Base-by-base conservation (phyloP, 345 rosid species). In the Rhodamnia rubescens region DNA sequence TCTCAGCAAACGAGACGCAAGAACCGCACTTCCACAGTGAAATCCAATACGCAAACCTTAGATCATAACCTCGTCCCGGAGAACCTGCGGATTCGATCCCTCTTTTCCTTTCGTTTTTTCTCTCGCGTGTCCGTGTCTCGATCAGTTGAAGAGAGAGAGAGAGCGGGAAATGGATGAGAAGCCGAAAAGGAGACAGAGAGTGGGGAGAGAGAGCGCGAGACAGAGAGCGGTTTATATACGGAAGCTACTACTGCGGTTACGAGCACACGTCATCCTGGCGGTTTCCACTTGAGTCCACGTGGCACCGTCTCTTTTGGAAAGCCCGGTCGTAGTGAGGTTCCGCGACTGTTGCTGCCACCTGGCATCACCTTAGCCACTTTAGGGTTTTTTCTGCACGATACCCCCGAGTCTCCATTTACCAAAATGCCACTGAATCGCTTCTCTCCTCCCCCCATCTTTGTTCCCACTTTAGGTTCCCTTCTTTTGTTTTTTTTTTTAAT, bases 201-300 rank as follows among this genome's bases (percentile, higher is more conserved):
- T 9, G 54, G 55, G 27, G 50, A 40, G 54, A 13, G 40, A 1
- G 4, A 4, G 22, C 0, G 82, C 44, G 13, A 10, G 4, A 49
- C 13, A 11, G 51, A 49, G 51, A 49, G 11, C 26, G 59, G 83
- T 83, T 88, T 92, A 81, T 94, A 91, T 90, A 91, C n/a, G 92
- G 93, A 91, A 93, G 95, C 93, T 87, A 22, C 89, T 22, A 6
- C 7, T 9, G 4, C 80, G 89, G 90, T 85, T 89, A 81, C 82
- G 21, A 9, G 83, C 55, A 91, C 94, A 93, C 93, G 94, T 92
- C 94, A 91, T 36, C 84, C 26, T 2, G 52, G 50, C 20, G 82
- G 16, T 57, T n/a, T 6, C 82, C 14, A 0, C 2, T 50, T 11
- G 51, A 8, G 13, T 50, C 32, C 87, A 85, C 84, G 87, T 85